Evolutionary conservation across 371 early-diverging fungal genomes (phyloP).

Genomic region (Syncephalastrum sp.): DNA sequence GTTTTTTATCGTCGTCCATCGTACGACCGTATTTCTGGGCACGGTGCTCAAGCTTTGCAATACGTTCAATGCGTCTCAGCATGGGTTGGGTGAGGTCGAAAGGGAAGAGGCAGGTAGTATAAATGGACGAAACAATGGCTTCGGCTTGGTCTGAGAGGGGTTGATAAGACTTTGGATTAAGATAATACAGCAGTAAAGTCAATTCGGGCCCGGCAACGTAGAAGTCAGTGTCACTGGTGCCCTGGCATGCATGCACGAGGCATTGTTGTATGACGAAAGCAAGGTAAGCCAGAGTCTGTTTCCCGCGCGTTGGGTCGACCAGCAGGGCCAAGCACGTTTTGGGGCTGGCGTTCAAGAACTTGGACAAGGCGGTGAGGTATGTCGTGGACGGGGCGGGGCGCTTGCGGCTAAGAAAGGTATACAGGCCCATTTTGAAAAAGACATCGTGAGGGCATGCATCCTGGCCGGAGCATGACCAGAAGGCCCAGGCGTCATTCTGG

Average conservation of each 20-base stretch:
- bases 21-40: slow-evolving; percentile 8
- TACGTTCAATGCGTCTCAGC: slow-evolving; percentile 27
- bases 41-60: slow-evolving; percentile 41
- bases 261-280: slow-evolving; percentile 24
- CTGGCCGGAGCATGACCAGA: slow-evolving; percentile 21
- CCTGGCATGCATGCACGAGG: slow-evolving; percentile 17
- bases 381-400: too few relatives aligned
- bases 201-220: slow-evolving; percentile 50
- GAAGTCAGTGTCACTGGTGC: slow-evolving; percentile 14
- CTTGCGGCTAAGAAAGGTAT: slow-evolving; percentile 10
- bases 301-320: slow-evolving; percentile 28
- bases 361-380: slow-evolving; percentile 6
- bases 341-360: too few relatives aligned
- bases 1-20: slow-evolving; percentile 25
- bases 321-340: slow-evolving; percentile 15
- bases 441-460: not conserved
- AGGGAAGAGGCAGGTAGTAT: too few relatives aligned
- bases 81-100: slow-evolving; percentile 17
- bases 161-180: slow-evolving; percentile 48
- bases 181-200: slow-evolving; percentile 43
- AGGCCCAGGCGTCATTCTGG: slow-evolving; percentile 16
- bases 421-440: not conserved
- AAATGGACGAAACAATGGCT: too few relatives aligned
- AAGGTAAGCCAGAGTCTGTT: slow-evolving; percentile 21
- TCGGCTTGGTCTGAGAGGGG: slow-evolving; percentile 13